Evolutionary conservation across 1,284 basidiomycete species (phyloP), one percentile per base, ranked within the genome.

Genomic region (Ceratorhiza oryzae-sativae): DNA sequence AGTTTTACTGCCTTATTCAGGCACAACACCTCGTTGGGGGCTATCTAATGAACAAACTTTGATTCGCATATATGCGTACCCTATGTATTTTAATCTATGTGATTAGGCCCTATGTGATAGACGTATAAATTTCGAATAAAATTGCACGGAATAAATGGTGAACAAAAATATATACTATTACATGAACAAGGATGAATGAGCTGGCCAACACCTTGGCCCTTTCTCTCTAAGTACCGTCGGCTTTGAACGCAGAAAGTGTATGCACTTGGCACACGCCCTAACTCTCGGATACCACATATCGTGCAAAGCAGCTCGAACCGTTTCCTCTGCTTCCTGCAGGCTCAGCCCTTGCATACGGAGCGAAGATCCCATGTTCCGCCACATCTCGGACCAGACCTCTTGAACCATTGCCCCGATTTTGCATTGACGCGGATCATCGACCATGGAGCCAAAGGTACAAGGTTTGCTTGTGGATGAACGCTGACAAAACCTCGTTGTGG

Each of bases 351-450:
- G 32, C 20, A 55, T n/a, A 48, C 39, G 49, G 3, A 67, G 23
- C 32, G 63, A 67, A 5, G 63, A 67, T 2, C 49, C 63, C 63
- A 67, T 67, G 20, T 55, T 55, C 15, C 49, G 48, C 63, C 63
- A 67, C 23, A 67, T 49, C 15, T 67, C 32, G 1, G 49, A 9
- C 63, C 63, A 67, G 3, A 67, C 63, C n/a, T 39, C 30, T 34
- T 67, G 63, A 2, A 67, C 63, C 20, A 67, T 18, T 13, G n/a
- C 36, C 8, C 63, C 63, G 8, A 67, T 49, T 10, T 55, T 49
- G 3, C 49, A 20, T 9, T 42, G 34, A 13, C 63, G 49, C 15
- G 63, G 63, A 51, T 67, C 63, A 12, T 30, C 18, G 34, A 32
- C 63, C 63, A 67, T 1, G 63, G 63, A 1, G 63, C 63, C 25